phyloP scores from a whole-genome alignment of 208 protist genomes.

The Phytomonas serpens region DNA sequence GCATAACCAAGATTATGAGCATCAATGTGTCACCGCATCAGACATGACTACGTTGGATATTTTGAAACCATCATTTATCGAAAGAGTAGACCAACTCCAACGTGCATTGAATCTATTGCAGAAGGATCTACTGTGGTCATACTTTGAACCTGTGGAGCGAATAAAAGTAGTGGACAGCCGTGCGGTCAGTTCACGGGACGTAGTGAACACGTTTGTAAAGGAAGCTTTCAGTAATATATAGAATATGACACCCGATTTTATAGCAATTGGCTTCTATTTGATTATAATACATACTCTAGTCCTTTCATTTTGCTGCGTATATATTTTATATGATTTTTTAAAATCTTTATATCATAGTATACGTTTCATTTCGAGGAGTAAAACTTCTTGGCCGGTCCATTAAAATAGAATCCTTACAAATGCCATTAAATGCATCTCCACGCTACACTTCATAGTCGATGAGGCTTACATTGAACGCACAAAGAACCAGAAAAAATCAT shows the following conservation, averaged over 20 bases:
- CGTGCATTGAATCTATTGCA: slow-evolving; percentile 55
- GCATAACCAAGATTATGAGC: neutral
- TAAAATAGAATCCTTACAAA: neutral
- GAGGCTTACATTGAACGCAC: neutral
- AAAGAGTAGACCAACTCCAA: slow-evolving; percentile 21
- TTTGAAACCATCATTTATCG: neutral
- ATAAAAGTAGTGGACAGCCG: slow-evolving; percentile 59
- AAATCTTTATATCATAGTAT: neutral
- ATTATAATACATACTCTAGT: neutral
- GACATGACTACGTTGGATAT: neutral
- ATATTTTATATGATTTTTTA: neutral
- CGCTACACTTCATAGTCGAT: neutral
- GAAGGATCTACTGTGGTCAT: slow-evolving; percentile 64
- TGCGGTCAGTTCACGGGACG: slow-evolving; percentile 49
- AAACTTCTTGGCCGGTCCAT: neutral
- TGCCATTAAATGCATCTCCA: neutral
- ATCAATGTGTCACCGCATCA: neutral
- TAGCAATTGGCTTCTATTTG: neutral
- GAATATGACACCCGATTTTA: neutral
- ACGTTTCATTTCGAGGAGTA: neutral
- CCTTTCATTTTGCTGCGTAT: neutral
- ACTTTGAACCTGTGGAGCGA: slow-evolving; percentile 71
- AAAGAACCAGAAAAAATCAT: neutral
- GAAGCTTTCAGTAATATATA: slow-evolving; percentile 7
- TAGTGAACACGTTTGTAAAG: slow-evolving; percentile 37